These are phyloP conservation scores for Sporothrix dimorphospora DNA, from an alignment of 2,329 filamentous ascomycete genomes.

Conservation along the genomic window DNA sequence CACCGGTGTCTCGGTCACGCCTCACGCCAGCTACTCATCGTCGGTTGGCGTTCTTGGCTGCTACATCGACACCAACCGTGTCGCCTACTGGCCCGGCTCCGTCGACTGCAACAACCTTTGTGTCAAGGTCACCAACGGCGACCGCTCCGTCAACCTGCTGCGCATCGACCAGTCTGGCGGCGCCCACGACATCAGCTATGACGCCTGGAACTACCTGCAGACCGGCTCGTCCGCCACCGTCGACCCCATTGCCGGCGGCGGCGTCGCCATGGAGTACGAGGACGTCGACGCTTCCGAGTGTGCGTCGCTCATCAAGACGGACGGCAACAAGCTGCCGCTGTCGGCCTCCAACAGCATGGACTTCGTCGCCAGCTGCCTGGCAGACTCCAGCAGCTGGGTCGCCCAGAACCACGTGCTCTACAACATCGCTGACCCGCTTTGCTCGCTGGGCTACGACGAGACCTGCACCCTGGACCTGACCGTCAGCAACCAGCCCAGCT, in stretches of 20 bases:
- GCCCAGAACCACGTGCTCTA: slow-evolving; percentile 56
- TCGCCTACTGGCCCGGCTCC: slow-evolving; percentile 62
- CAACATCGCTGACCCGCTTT: slow-evolving; percentile 57
- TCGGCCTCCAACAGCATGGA: slow-evolving; percentile 61
- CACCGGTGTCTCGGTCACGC: slow-evolving; percentile 49
- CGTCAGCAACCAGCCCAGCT: slow-evolving; percentile 55
- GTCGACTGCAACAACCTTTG: slow-evolving; percentile 61
- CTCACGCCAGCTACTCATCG: slow-evolving; percentile 60
- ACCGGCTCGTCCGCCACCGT: slow-evolving; percentile 53
- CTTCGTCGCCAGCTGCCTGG: slow-evolving; percentile 53
- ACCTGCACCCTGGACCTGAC: slow-evolving; percentile 46
- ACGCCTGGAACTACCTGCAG: slow-evolving; percentile 63
- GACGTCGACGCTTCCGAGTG: slow-evolving; percentile 54
- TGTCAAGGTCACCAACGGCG: slow-evolving; percentile 54
- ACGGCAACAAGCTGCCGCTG: slow-evolving; percentile 56
- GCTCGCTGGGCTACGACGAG: slow-evolving; percentile 56
- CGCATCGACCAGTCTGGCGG: slow-evolving; percentile 60
- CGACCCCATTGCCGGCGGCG: slow-evolving; percentile 53
- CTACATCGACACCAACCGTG: slow-evolving; percentile 63
- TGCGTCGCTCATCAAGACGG: slow-evolving; percentile 52
- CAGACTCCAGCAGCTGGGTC: slow-evolving; percentile 51
- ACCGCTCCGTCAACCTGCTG: slow-evolving; percentile 59
- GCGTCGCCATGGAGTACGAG: slow-evolving; percentile 55
- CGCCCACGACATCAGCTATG: slow-evolving; percentile 62
- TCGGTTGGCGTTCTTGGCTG: slow-evolving; percentile 63